phyloP scores from a whole-genome alignment of 768 basidiomycete genomes.

The Heimioporus sp. region DNA sequence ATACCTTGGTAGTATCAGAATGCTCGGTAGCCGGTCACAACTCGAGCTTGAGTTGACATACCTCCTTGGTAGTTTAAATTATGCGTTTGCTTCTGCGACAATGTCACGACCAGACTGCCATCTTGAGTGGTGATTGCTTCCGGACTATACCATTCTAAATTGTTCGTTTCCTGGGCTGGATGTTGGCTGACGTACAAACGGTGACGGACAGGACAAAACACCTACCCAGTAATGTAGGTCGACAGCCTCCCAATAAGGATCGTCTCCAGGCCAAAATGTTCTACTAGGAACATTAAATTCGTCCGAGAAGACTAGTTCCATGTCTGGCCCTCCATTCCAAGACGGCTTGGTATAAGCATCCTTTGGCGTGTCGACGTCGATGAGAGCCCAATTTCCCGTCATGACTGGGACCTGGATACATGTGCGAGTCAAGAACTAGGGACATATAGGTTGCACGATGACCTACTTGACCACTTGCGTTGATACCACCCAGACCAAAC shows the following conservation, averaged over 20 bases:
- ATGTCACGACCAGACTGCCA: slow-evolving; percentile 51
- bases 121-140: slow-evolving; percentile 47
- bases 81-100: slow-evolving; percentile 45
- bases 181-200: slow-evolving; percentile 31
- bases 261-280: slow-evolving; percentile 79
- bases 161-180: slow-evolving; percentile 36
- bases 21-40: slow-evolving; percentile 10
- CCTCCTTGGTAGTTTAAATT: slow-evolving; percentile 45
- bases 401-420: slow-evolving; percentile 52
- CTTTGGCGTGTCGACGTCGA: slow-evolving; percentile 59
- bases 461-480: slow-evolving; percentile 67
- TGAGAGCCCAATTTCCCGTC: slow-evolving; percentile 51
- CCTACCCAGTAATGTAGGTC: slow-evolving; percentile 43
- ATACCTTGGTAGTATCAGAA: slow-evolving; percentile 43
- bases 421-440: background rate
- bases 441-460: background rate
- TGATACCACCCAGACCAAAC: slow-evolving; percentile 70
- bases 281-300: slow-evolving; percentile 78
- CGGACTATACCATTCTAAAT: slow-evolving; percentile 61
- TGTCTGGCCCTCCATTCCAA: slow-evolving; percentile 56
- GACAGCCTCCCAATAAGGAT: slow-evolving; percentile 77
- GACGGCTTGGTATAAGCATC: slow-evolving; percentile 53
- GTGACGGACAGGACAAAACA: slow-evolving; percentile 20
- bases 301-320: slow-evolving; percentile 69
- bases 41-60: slow-evolving; percentile 15